These are phyloP conservation scores for Arthroderma sp. DNA, from an alignment of 2,329 filamentous ascomycete genomes.

Conservation along the genomic window DNA sequence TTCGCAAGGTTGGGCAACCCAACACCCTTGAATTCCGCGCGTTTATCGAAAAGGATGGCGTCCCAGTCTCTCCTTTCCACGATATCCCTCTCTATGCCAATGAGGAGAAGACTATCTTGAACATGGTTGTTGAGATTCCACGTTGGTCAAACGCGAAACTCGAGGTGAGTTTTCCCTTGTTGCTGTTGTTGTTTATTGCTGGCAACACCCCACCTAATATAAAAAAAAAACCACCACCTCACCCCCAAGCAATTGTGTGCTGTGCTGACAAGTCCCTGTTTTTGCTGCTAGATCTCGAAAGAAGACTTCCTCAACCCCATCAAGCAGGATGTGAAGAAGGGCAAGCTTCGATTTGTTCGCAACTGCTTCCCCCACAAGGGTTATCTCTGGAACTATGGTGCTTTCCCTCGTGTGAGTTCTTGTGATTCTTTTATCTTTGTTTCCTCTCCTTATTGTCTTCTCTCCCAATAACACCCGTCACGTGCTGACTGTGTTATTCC, in stretches of 20 bases:
- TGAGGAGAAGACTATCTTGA: slow-evolving; percentile 84
- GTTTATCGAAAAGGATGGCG: slow-evolving; percentile 95
- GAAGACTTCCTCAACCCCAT: slow-evolving; percentile 97
- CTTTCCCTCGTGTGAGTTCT: slow-evolving; percentile 77
- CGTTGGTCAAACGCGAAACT: slow-evolving; percentile 99
- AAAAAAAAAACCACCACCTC: not conserved
- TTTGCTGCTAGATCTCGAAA: slow-evolving; percentile 69
- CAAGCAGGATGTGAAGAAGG: slow-evolving; percentile 99
- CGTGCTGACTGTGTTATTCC: slow-evolving; percentile 6
- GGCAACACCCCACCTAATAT: slow-evolving; percentile 3
- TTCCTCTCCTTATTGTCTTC: not conserved
- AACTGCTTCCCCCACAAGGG: slow-evolving; percentile 99
- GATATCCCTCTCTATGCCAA: slow-evolving; percentile 98
- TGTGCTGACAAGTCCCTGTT: slow-evolving; percentile 11
- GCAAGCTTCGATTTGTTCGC: slow-evolving; percentile 96
- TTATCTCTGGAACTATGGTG: slow-evolving; percentile 99
- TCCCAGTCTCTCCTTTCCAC: slow-evolving; percentile 90
- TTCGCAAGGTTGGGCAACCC: slow-evolving; percentile 77
- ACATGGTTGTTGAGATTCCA: slow-evolving; percentile 99
- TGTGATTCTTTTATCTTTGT: slow-evolving; percentile 9
- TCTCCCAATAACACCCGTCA: not conserved
- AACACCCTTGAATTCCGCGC: slow-evolving; percentile 95
- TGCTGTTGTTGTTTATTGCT: not conserved
- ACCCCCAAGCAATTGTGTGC: not conserved
- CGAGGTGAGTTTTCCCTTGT: slow-evolving; percentile 52